Base-by-base conservation (phyloP, 768 basidiomycete genomes). In the Kwoniella bestiolae region DNA sequence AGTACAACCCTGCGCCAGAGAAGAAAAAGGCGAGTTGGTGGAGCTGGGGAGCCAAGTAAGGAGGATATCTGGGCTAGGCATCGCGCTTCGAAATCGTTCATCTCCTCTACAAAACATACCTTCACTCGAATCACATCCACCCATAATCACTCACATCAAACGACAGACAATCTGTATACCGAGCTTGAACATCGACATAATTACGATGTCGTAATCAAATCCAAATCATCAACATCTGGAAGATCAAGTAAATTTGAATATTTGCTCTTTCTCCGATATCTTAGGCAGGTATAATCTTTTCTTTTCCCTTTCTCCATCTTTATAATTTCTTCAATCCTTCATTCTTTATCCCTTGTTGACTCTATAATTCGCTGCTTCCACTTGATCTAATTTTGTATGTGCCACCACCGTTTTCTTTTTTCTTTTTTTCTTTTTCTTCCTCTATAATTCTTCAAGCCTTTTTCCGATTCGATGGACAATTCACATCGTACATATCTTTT, bases 1-100 rank as follows among this genome's bases (percentile, higher is more conserved):
- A 72, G 44, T 81, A 77, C 70, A 81, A 81, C 56, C 80, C 80
- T 4, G 69, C 75, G 5, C 78, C 70, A 3, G 80, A 79, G 76
- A 78, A 77, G 77, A 81, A 81, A 72, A 77, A 76, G 70, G 26
- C 70, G 34, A 60, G 68, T 41, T 78, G 77, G 77, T 78, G 65
- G 65, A 38, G 66, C n/a, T 77, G 73, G 72, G 71, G 76, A 49
- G 34, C 49, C 26, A 65, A 59, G 23, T 65, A 65, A 35, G 11
- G 38, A 41, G 11, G 18, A 6, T 41, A 41, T 41, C 9, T 3
- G 38, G n/a, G n/a, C n/a, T 8, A 41, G 38, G 18, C 38, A n/a
- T 5, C 38, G 5, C 38, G 34, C 34, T 35, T 6, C 35, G 16
- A 38, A 38, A 38, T 38, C 38, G 38, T 11, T n/a, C n/a, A n/a